Evolutionary conservation across 2,329 filamentous ascomycete genomes (phyloP).

Genomic region (Penicillium psychrosexuale): DNA sequence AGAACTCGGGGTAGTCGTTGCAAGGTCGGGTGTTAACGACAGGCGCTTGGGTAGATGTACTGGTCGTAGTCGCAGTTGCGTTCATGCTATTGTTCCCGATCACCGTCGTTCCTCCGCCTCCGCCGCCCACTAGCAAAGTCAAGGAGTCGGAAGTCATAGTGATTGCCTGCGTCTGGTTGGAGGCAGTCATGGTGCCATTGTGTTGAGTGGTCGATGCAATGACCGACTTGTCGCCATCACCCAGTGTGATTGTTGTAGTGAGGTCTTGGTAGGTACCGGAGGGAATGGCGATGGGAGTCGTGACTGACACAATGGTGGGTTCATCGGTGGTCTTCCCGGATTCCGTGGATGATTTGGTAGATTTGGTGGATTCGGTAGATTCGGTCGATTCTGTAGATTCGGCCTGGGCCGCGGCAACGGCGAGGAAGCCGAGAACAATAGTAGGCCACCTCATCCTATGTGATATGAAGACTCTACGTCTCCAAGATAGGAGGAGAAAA

Average conservation of each 20-base stretch:
- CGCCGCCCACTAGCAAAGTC: constrained; percentile 41
- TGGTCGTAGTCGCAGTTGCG: constrained; percentile 48
- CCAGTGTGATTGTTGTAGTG: constrained; percentile 35
- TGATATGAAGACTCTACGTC: neutral
- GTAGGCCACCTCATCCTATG: constrained; percentile 19
- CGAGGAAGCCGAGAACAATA: constrained; percentile 14
- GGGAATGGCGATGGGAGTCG: constrained; percentile 30
- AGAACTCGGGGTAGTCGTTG: constrained; percentile 76
- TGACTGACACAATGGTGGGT: constrained; percentile 19
- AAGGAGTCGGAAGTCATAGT: constrained; percentile 38
- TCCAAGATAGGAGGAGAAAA: neutral
- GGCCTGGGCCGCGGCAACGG: constrained; percentile 12
- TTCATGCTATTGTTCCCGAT: constrained; percentile 46
- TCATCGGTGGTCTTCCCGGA: constrained; percentile 15
- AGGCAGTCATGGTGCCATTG: constrained; percentile 25
- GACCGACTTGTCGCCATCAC: constrained; percentile 15
- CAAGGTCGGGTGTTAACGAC: constrained; percentile 71
- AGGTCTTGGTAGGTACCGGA: constrained; percentile 42
- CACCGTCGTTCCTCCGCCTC: constrained; percentile 39
- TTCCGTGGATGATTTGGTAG: neutral
- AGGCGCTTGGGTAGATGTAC: constrained; percentile 41
- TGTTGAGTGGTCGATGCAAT: constrained; percentile 22
- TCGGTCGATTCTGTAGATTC: neutral
- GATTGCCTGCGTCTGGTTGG: constrained; percentile 26
- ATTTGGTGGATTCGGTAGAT: neutral